Evolutionary conservation across 1,284 basidiomycete species (phyloP).

Genomic region (Apiotrichum brassicae): DNA sequence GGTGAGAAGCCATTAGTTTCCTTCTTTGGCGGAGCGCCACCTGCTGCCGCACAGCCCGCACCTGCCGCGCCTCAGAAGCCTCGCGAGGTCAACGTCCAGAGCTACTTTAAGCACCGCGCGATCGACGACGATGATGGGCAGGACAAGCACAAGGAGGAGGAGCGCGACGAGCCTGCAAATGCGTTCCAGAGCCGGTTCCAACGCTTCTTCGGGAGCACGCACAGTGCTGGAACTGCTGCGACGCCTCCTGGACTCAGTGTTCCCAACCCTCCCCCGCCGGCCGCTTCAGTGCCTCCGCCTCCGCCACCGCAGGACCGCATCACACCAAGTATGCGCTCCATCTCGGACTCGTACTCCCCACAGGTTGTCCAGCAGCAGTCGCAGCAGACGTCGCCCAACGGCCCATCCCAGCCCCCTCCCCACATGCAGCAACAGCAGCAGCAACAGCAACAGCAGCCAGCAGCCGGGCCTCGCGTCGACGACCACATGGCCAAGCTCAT

Average conservation of each 20-base stretch:
- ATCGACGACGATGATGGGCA: conserved; percentile 14
- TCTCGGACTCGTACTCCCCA: background rate
- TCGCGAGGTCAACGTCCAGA: conserved; percentile 35
- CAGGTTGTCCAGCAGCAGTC: conserved; percentile 2
- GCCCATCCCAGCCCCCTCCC: background rate
- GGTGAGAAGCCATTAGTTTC: conserved; percentile 26
- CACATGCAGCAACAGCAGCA: background rate
- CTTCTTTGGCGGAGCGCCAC: conserved; percentile 24
- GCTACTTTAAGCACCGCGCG: conserved; percentile 34
- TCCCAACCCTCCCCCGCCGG: background rate
- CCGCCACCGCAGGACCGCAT: background rate
- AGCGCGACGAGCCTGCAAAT: conserved; percentile 7
- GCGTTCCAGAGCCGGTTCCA: conserved; percentile 39
- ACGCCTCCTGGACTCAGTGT: background rate
- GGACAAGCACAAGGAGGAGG: conserved; percentile 15
- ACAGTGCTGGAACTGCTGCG: background rate
- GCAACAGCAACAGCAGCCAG: background rate
- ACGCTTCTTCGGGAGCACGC: conserved; percentile 30
- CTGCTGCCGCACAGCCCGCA: conserved; percentile 2
- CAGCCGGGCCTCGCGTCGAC: conserved; percentile 12
- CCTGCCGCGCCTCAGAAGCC: conserved; percentile 15
- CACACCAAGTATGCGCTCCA: background rate
- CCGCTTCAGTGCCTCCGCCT: background rate
- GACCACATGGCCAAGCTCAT: conserved; percentile 38
- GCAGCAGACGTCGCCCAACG: conserved; percentile 4